These are phyloP conservation scores for Aureobasidium zeae DNA, from an alignment of 2,329 filamentous ascomycete species.

Conservation along the genomic window DNA sequence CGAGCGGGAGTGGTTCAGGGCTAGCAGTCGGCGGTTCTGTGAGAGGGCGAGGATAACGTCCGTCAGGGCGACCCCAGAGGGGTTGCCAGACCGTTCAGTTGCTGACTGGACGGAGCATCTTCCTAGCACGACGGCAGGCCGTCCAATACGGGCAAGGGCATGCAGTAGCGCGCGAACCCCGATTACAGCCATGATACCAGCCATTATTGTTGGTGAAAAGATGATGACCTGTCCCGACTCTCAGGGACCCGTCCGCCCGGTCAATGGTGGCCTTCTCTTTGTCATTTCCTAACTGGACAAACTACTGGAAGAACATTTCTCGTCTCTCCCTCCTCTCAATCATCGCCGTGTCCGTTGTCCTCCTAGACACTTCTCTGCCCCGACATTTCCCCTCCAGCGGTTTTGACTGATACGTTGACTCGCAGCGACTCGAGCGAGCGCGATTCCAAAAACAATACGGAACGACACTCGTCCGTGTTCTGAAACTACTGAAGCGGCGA, in stretches of 20 bases:
- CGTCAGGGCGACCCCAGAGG: slow-evolving; percentile 13
- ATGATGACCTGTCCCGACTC: slow-evolving; percentile 15
- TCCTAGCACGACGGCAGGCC: slow-evolving; percentile 7
- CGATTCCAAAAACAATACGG: slow-evolving; percentile 10
- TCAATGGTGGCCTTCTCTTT: no score
- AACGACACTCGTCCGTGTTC: slow-evolving; percentile 13
- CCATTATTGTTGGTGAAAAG: slow-evolving; percentile 4
- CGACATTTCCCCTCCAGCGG: no score
- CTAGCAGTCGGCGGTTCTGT: slow-evolving; percentile 14
- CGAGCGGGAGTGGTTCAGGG: slow-evolving; percentile 14
- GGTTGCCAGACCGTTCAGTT: slow-evolving; percentile 11
- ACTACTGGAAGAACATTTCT: no score
- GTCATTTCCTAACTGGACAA: no score
- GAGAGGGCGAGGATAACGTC: slow-evolving; percentile 12
- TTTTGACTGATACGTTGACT: slow-evolving; percentile 4
- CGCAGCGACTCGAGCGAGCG: not conserved
- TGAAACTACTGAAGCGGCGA: slow-evolving; percentile 12
- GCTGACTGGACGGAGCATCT: slow-evolving; percentile 16
- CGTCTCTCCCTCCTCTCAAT: no score
- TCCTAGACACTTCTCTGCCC: no score
- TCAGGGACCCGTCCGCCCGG: slow-evolving; percentile 14
- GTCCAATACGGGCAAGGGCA: slow-evolving; percentile 12
- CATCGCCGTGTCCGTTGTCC: no score
- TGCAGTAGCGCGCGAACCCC: slow-evolving; percentile 14
- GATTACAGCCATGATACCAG: slow-evolving; percentile 9